A percentile compares a stretch with the other conserved stretches of the same genome.
phyloP scores from a whole-genome alignment of 129 eudicot genomes.

The sunflower (Helianthus annuus) region DNA sequence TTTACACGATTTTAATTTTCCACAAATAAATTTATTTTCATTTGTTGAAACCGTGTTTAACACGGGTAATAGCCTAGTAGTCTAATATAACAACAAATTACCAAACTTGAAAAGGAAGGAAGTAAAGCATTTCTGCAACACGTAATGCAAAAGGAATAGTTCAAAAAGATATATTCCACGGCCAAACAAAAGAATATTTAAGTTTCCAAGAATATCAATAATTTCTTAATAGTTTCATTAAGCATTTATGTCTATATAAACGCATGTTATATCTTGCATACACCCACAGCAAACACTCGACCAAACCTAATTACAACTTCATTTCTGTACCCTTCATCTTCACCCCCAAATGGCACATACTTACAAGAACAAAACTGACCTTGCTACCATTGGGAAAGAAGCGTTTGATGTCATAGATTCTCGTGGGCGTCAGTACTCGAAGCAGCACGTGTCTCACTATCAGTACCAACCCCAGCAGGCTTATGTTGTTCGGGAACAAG shows the following conservation, averaged over 20 bases:
- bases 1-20: no score
- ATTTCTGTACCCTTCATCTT: background rate
- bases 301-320: slow-evolving; percentile 12
- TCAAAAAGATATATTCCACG: slow-evolving; percentile 2
- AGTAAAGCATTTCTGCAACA: background rate
- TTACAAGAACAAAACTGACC: slow-evolving; percentile 16
- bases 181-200: background rate
- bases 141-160: slow-evolving; percentile 2
- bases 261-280: slow-evolving; percentile 1
- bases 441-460: background rate
- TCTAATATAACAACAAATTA: background rate
- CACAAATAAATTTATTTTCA: no score
- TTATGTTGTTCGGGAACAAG: background rate
- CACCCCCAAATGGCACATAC: slow-evolving; percentile 27
- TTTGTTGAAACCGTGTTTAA: no score
- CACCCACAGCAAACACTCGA: slow-evolving; percentile 27
- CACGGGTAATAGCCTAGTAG: no score
- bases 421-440: background rate
- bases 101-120: background rate
- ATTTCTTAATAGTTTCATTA: slow-evolving; percentile 13
- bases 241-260: slow-evolving; percentile 25
- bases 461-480: slow-evolving; percentile 35
- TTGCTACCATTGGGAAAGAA: slow-evolving; percentile 34
- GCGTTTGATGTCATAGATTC: slow-evolving; percentile 35
- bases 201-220: background rate